Evolutionary conservation across 2,329 filamentous ascomycete genomes (phyloP), one percentile per base, ranked within the genome.

Genomic region (Harringtonia aguacate): DNA sequence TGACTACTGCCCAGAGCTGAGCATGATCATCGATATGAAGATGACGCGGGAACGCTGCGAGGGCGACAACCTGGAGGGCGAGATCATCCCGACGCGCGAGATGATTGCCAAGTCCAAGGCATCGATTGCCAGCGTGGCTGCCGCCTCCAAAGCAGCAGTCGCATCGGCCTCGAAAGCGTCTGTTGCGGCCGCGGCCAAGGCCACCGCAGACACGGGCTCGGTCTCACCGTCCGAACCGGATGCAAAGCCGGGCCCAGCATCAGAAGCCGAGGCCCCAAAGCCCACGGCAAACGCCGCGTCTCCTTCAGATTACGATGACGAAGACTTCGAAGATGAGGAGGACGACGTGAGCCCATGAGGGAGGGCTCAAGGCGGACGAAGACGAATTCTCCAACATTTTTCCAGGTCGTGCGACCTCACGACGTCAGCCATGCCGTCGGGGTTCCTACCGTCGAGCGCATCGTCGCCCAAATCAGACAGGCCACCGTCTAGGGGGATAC

Each of bases 11-110:
- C 74, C 73, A 2, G 73, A 77, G 55, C 55, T 77, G 18, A 67
- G 62, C 49, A 61, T 77, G 54, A 69, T 75, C 46, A 65, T 76
- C 63, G 66, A 71, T 35, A 77, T 77, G 73, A 74, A 73, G 56
- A 57, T 74, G 12, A 68, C 72, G 57, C 56, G 64, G 36, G 65
- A 72, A 56, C 58, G 68, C 17, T 73, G 70, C 51, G 48, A 54
- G 0, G 60, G 55, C 9, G 62, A 66, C 49, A 56, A 61, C 40
- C 45, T 41, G n/a, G 47, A 56, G 39, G 56, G 57, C 41, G 44
- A 44, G 31, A 48, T 59, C 21, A 44, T 45, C 5, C 49, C 49
- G 21, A 49, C 48, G 20, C 20, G 13, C 28, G 22, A 47, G 27
- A 36, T 41, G n/a, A 2, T 36, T 3, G 31, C 29, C 15, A 36